Percentiles rank a stretch among this genome's conserved stretches.
Evolutionary conservation across 2,329 filamentous ascomycete species (phyloP).

Genomic region (Pezicula radicicola): DNA sequence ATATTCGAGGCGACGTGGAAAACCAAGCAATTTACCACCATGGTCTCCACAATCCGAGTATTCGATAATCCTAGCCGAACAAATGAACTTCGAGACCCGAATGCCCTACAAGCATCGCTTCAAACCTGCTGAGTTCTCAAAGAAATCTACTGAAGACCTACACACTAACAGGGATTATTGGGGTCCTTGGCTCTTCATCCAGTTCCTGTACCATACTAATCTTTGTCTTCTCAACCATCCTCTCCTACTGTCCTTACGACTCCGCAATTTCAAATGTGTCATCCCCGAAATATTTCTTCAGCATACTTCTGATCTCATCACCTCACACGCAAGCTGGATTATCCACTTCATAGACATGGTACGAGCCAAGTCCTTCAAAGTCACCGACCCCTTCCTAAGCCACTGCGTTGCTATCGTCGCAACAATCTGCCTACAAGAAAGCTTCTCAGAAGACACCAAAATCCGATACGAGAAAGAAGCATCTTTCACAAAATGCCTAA

Average conservation of each 20-base stretch:
- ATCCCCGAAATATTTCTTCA: slow-evolving; percentile 53
- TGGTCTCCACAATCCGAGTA: slow-evolving; percentile 51
- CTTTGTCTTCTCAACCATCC: slow-evolving; percentile 52
- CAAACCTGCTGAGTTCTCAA: slow-evolving; percentile 42
- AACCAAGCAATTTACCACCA: slow-evolving; percentile 37
- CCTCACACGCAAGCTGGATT: slow-evolving; percentile 49
- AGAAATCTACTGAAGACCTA: slow-evolving; percentile 37
- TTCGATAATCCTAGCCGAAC: slow-evolving; percentile 42
- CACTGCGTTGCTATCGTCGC: slow-evolving; percentile 50
- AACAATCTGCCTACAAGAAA: slow-evolving; percentile 51
- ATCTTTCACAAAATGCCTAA: slow-evolving; percentile 40
- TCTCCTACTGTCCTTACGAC: slow-evolving; percentile 47
- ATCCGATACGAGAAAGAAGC: slow-evolving; percentile 37
- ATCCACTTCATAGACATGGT: slow-evolving; percentile 47
- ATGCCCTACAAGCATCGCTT: slow-evolving; percentile 49
- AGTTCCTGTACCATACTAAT: slow-evolving; percentile 50
- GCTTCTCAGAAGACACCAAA: slow-evolving; percentile 38
- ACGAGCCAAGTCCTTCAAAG: slow-evolving; percentile 40
- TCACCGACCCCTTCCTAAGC: slow-evolving; percentile 43
- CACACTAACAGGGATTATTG: slow-evolving; percentile 46
- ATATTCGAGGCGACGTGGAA: slow-evolving; percentile 43
- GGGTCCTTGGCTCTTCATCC: slow-evolving; percentile 49
- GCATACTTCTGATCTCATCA: slow-evolving; percentile 48
- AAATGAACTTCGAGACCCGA: slow-evolving; percentile 49
- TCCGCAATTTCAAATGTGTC: slow-evolving; percentile 47